A percentile compares a stretch with the other conserved stretches of the same genome.
Evolutionary conservation across 306 rosid species (phyloP).

Genomic region (Acmispon strigosus): DNA sequence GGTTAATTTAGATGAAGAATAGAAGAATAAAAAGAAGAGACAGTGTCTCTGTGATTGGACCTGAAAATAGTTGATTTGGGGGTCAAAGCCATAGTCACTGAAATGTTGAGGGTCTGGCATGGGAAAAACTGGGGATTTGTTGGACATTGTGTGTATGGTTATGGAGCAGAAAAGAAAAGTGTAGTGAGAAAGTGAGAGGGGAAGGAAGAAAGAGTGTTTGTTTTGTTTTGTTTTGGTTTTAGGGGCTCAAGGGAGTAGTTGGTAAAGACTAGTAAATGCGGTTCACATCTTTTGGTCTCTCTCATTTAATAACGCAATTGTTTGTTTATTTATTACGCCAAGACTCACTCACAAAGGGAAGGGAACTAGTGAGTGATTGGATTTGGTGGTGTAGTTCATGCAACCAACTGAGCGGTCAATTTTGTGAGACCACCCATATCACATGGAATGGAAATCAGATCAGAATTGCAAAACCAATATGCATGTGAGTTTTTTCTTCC

Average conservation of each 20-base stretch:
- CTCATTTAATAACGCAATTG: background rate
- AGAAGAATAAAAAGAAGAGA: background rate
- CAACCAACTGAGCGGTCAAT: background rate
- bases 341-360: background rate
- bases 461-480: no score
- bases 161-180: background rate
- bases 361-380: background rate
- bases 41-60: conserved; percentile 4
- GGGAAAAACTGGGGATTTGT: conserved; percentile 72
- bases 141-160: conserved; percentile 37
- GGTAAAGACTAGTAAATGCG: conserved; percentile 5
- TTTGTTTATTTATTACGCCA: background rate
- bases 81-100: conserved; percentile 96
- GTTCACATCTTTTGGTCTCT: background rate
- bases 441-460: background rate
- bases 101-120: conserved; percentile 83
- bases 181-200: background rate
- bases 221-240: background rate
- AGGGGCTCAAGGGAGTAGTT: background rate
- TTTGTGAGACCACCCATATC: background rate
- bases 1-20: background rate
- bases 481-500: no score
- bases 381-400: background rate
- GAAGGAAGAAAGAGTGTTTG: background rate
- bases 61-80: conserved; percentile 87